Evolutionary conservation across 1,139 yeast genomes (phyloP), one percentile per base, ranked within the genome.

Genomic region (Kodamaea sp.): DNA sequence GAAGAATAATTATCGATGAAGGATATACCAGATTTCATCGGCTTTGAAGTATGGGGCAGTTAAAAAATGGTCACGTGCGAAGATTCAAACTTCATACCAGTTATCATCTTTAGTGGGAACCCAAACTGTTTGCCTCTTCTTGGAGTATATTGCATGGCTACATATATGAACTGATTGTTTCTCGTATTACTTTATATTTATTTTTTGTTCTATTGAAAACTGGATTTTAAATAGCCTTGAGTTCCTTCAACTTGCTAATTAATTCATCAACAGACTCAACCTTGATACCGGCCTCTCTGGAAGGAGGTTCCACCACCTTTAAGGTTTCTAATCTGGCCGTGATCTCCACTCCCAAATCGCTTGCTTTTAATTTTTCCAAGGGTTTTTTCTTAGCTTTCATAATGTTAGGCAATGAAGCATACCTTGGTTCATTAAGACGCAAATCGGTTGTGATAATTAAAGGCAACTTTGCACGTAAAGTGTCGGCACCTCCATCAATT

Each of bases 301-400:
- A 72, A 18, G 92, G 80, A 18, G 98, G 98, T 57, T 92, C 97
- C 48, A 80, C 80, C 23, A 92, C 83, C 54, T 81, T 78, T 42
- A 88, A 55, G 3, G 81, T 72, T 55, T 87, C 80, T 41, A 90
- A 65, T 51, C 95, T 77, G 31, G 76, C 74, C 21, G 76, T 59
- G 13, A 80, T 57, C 32, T 83, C 87, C 21, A 88, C 70, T 16
- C 81, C 87, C 43, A 86, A 76, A 50, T 86, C 95, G n/a, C 70
- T 67, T 12, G 85, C 70, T 55, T 76, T 78, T 47, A 84, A 61
- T 50, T 80, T 82, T 48, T 78, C 84, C 59, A 90, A 72, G 7
- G 96, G 96, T 73, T 88, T 89, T 79, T 90, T 90, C 73, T 92
- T 92, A 37, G 97, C 98, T 72, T 92, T 92, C 98, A 92, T 92